Percentiles rank a stretch among this genome's conserved stretches.
These are phyloP conservation scores for Pleurotus platypus DNA, from an alignment of 768 basidiomycete species.

Conservation along the genomic window DNA sequence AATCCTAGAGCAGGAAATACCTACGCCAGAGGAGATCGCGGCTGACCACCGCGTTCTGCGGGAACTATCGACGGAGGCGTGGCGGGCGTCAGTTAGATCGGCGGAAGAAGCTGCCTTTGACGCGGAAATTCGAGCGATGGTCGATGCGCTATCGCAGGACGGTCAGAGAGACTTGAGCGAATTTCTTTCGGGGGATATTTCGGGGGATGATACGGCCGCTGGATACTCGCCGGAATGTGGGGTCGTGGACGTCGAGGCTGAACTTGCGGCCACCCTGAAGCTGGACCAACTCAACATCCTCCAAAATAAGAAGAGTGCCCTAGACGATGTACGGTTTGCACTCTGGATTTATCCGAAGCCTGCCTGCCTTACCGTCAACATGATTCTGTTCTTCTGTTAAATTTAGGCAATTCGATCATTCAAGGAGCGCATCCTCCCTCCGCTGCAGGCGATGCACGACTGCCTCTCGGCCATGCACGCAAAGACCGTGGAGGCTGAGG, in stretches of 20 bases:
- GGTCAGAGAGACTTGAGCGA: background rate
- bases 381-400: too few relatives aligned
- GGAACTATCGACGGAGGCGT: background rate
- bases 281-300: slow-evolving; percentile 25
- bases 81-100: background rate
- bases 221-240: background rate
- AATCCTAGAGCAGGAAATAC: background rate
- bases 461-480: slow-evolving; percentile 14
- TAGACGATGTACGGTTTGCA: slow-evolving; percentile 21
- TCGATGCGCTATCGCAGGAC: background rate
- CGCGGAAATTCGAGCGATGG: slow-evolving; percentile 9
- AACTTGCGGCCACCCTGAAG: slow-evolving; percentile 27
- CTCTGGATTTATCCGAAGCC: too few relatives aligned
- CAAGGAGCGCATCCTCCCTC: slow-evolving; percentile 17
- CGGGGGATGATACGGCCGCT: background rate
- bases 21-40: background rate
- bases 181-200: slow-evolving; percentile 2
- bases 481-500: slow-evolving; percentile 23
- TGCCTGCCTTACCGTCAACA: too few relatives aligned
- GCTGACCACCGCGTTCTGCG: background rate
- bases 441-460: slow-evolving; percentile 20
- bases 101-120: slow-evolving; percentile 14
- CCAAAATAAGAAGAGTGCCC: slow-evolving; percentile 14
- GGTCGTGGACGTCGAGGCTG: slow-evolving; percentile 16
- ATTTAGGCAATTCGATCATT: slow-evolving; percentile 18